These are phyloP conservation scores for Dryas octopetala DNA, from an alignment of 306 rosid species.

Conservation along the genomic window DNA sequence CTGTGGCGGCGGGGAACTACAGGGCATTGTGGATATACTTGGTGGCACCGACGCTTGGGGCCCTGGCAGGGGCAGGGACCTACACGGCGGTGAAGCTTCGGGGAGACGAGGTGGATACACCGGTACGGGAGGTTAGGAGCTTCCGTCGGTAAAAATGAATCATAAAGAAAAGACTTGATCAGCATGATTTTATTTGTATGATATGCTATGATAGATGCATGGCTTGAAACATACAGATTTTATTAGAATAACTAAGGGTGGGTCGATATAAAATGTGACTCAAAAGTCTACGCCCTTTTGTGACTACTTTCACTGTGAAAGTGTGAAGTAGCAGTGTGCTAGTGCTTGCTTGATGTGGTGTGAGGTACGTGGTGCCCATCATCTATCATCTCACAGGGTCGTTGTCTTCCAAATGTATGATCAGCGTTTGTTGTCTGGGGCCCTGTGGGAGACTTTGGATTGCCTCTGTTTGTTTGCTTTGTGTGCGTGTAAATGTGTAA, in stretches of 20 bases:
- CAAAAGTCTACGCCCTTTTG: background rate
- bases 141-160: constrained; percentile 58
- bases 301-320: background rate
- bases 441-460: background rate
- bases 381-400: background rate
- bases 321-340: background rate
- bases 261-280: background rate
- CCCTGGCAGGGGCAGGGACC: constrained; percentile 68
- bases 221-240: background rate
- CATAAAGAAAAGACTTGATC: background rate
- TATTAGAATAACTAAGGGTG: background rate
- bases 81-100: constrained; percentile 74
- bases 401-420: background rate
- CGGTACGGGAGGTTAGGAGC: constrained; percentile 54
- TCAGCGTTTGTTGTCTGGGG: background rate
- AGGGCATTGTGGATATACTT: constrained; percentile 67
- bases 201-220: background rate
- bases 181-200: no score
- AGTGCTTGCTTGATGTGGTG: background rate
- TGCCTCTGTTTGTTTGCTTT: background rate
- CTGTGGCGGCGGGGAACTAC: constrained; percentile 83
- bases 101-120: constrained; percentile 36
- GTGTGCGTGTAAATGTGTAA: background rate
- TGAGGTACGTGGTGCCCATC: background rate
- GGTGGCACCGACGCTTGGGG: constrained; percentile 86